These are phyloP conservation scores for Dendrobium catenatum DNA, from an alignment of 106 monocot species.

Conservation along the genomic window DNA sequence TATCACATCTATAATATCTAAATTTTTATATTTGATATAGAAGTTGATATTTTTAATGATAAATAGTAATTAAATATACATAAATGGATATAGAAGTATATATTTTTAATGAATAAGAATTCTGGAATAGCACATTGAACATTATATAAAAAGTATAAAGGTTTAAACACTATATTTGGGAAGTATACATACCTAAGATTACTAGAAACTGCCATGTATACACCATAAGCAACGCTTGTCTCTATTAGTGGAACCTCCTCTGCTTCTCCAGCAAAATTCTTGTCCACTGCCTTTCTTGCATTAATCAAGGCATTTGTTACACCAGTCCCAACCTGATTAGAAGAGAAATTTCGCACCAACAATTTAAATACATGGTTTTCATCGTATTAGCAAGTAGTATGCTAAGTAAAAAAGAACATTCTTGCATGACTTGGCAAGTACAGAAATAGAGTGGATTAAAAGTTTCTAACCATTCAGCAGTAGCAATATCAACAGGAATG, in stretches of 20 bases:
- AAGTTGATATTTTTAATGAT: too few relatives aligned
- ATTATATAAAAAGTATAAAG: too few relatives aligned
- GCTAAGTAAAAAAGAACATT: background rate
- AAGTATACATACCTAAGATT: constrained; percentile 69
- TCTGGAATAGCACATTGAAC: background rate
- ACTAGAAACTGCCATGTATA: constrained; percentile 96
- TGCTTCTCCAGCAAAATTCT: constrained; percentile 56
- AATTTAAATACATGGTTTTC: background rate
- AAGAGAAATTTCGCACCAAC: background rate
- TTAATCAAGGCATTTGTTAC: constrained; percentile 78
- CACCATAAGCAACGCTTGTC: constrained; percentile 91
- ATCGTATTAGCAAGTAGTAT: background rate
- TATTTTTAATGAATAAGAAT: background rate
- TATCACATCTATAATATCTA: background rate
- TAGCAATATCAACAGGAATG: background rate
- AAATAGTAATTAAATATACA: background rate
- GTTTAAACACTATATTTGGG: too few relatives aligned
- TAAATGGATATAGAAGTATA: background rate
- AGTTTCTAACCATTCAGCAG: background rate
- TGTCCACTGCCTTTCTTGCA: constrained; percentile 54
- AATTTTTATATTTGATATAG: too few relatives aligned
- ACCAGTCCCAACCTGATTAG: constrained; percentile 67
- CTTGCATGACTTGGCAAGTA: background rate
- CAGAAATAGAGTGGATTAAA: background rate
- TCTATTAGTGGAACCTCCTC: constrained; percentile 77